Evolutionary conservation across 2,329 filamentous ascomycete genomes (phyloP), one percentile per base, ranked within the genome.

Genomic region (Aspergillus sp.): DNA sequence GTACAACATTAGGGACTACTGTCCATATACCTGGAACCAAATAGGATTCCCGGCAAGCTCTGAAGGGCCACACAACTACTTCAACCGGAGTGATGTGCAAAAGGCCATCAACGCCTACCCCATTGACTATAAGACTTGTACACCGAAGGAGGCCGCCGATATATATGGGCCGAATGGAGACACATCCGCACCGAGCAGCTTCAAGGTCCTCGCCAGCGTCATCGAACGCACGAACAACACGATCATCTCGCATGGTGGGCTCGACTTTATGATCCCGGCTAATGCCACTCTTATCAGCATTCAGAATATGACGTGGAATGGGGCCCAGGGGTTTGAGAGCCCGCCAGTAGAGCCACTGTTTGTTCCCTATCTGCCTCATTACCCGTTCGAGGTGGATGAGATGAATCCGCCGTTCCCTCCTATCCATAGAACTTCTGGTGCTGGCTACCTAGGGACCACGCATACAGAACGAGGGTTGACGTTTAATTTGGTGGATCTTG

Each of bases 271-370:
- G 54, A 78, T 90, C 9, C 75, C 87, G 20, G 76, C 79, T 62
- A 88, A 88, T 66, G 88, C 88, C 14, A 88, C 88, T 0, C 76
- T 93, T 1, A 75, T 90, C 5, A 80, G 81, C 1, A 85, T 92
- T 53, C 88, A 93, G 66, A 91, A 91, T 74, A 89, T 92, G 85
- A 91, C 88, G 0, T 93, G 85, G 84, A 83, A 83, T 52, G 88
- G 88, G 4, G 68, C 78, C 41, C 82, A 88, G 47, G 89, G 89
- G 0, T 92, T 93, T 76, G 81, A 85, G 58, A 66, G 69, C 1
- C 69, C 73, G 0, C 89, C 88, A 0, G 67, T 66, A 1, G 79
- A 84, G 47, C 83, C 85, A 2, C 85, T 91, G 58, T 89, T 82
- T 65, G 86, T 91, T 0, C 88, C 88, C 0, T 85, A 83, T 64